These are phyloP conservation scores for Arthrobotrys sinensis DNA, from an alignment of 2,329 filamentous ascomycete genomes.

Conservation along the genomic window DNA sequence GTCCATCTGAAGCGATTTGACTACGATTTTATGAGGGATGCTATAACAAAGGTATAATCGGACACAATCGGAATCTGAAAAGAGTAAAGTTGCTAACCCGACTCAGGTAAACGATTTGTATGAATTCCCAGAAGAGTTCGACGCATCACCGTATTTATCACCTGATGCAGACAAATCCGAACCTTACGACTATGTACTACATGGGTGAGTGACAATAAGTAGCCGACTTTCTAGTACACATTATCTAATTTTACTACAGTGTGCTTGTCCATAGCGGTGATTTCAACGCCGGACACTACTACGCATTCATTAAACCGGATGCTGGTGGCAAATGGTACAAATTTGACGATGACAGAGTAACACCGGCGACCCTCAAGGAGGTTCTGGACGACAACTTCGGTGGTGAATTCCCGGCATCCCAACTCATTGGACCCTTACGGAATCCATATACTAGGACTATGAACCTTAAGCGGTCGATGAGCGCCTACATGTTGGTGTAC, in stretches of 20 bases:
- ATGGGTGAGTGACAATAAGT: constrained; percentile 70
- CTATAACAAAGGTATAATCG: constrained; percentile 84
- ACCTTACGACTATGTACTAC: constrained; percentile 90
- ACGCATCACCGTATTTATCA: constrained; percentile 88
- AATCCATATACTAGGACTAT: constrained; percentile 77
- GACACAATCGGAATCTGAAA: background rate
- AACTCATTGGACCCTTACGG: constrained; percentile 70
- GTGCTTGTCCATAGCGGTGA: constrained; percentile 97
- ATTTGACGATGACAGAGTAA: constrained; percentile 97
- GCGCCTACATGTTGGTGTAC: constrained; percentile 99
- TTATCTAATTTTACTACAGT: constrained; percentile 66
- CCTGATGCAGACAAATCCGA: constrained; percentile 89
- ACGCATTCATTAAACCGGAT: constrained; percentile 93
- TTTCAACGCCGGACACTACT: constrained; percentile 97
- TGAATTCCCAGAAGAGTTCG: constrained; percentile 87
- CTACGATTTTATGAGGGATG: constrained; percentile 94
- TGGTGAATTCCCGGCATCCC: constrained; percentile 77
- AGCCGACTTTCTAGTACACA: background rate
- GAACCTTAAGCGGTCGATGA: constrained; percentile 80
- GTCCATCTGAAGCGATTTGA: constrained; percentile 97
- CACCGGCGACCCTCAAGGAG: constrained; percentile 90
- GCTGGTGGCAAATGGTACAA: constrained; percentile 97
- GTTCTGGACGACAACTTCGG: constrained; percentile 97
- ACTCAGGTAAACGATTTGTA: constrained; percentile 84
- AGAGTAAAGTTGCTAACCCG: background rate